Evolutionary conservation across 1,139 yeast genomes (phyloP).

Genomic region (Petasospora fabianii): DNA sequence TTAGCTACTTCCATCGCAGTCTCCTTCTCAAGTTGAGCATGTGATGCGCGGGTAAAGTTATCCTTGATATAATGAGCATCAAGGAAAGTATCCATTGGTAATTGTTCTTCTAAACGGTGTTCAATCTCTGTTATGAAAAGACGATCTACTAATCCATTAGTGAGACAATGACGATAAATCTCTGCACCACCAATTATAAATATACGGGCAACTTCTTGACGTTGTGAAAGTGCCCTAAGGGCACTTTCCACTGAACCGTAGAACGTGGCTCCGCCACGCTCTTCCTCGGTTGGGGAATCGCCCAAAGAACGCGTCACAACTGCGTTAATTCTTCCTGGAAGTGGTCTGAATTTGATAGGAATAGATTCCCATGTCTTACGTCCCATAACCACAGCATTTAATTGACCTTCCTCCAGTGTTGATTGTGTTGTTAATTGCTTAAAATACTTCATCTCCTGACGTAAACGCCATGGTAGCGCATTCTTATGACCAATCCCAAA

Average conservation of each 20-base stretch:
- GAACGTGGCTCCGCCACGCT: constrained; percentile 35
- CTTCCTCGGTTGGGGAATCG: constrained; percentile 23
- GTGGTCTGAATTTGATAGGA: constrained; percentile 79
- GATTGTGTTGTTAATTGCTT: constrained; percentile 54
- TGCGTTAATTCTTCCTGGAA: constrained; percentile 71
- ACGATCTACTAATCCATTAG: constrained; percentile 46
- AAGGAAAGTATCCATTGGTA: constrained; percentile 64
- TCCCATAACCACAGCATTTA: constrained; percentile 92
- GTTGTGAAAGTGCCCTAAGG: constrained; percentile 28
- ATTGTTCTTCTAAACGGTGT: constrained; percentile 28
- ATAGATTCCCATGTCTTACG: constrained; percentile 95
- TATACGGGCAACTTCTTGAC: constrained; percentile 41
- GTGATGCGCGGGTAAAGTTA: constrained; percentile 17
- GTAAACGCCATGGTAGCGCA: constrained; percentile 81
- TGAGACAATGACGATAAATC: constrained; percentile 52
- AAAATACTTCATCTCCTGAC: constrained; percentile 83
- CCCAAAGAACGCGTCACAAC: constrained; percentile 62
- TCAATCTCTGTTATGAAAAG: constrained; percentile 73
- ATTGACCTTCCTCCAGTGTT: constrained; percentile 27
- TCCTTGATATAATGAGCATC: constrained; percentile 23
- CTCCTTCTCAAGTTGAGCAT: constrained; percentile 9
- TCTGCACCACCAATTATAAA: constrained; percentile 95
- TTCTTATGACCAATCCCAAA: constrained; percentile 86
- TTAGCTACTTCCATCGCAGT: constrained; percentile 13
- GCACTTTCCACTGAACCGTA: constrained; percentile 48